Conservation (phyloP, 1,284 basidiomycete genomes). For the Rhodofomes roseus region DNA sequence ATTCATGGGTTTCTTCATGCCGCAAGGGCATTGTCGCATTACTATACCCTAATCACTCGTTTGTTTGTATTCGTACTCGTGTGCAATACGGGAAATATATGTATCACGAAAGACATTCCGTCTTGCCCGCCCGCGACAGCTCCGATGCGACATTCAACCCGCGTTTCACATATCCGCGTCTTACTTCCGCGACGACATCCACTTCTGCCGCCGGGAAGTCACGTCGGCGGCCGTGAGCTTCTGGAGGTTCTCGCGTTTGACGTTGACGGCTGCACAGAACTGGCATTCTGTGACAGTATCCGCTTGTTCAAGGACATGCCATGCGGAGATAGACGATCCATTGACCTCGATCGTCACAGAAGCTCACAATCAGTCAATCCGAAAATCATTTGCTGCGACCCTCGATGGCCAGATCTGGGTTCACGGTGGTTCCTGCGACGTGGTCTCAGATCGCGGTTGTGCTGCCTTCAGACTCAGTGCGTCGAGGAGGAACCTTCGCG, state of each 20-base stretch:
- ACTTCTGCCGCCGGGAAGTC: no score
- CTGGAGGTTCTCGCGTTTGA: neutral
- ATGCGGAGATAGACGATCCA: neutral
- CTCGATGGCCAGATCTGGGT: no score
- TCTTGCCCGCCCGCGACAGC: neutral
- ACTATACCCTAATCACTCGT: neutral
- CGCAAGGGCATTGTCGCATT: neutral
- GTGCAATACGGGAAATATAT: neutral
- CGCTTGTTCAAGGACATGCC: no score
- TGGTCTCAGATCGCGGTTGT: neutral
- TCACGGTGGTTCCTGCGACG: neutral
- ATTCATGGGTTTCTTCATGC: neutral
- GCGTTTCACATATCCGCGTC: no score
- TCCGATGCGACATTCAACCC: neutral
- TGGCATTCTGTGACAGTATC: no score
- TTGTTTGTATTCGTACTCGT: neutral
- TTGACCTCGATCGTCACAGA: neutral
- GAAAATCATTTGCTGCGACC: no score
- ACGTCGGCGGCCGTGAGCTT: neutral
- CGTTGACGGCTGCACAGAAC: neutral
- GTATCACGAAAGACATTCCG: neutral
- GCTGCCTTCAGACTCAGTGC: no score
- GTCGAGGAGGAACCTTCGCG: neutral
- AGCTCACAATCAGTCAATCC: neutral
- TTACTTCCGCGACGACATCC: no score